These are phyloP conservation scores for Fusarium denticulatum DNA, from an alignment of 2,329 filamentous ascomycete genomes.

Conservation along the genomic window DNA sequence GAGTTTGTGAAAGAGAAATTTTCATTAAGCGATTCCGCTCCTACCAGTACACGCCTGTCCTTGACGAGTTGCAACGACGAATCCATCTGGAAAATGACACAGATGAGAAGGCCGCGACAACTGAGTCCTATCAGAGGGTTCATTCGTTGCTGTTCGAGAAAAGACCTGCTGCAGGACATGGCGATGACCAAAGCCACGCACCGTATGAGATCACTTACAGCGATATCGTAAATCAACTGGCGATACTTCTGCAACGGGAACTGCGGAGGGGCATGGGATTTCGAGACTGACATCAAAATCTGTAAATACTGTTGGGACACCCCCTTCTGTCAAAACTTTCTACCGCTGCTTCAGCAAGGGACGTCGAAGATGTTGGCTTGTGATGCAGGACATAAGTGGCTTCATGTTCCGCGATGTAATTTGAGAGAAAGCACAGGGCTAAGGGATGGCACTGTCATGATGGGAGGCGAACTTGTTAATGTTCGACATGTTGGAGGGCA, in stretches of 20 bases:
- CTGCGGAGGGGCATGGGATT: not conserved
- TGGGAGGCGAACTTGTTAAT: not conserved
- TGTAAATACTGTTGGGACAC: not conserved
- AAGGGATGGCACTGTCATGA: not conserved
- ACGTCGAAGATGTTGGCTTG: not conserved
- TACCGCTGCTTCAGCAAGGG: not conserved
- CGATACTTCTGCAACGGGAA: not conserved
- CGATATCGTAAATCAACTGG: not conserved
- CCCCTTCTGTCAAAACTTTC: not conserved
- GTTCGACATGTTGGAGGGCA: fast-evolving
- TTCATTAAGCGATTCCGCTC: not conserved
- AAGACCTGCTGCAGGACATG: not conserved
- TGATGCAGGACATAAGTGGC: not conserved
- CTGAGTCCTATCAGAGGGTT: not conserved
- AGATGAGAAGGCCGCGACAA: not conserved
- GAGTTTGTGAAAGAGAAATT: not conserved
- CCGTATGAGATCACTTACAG: not conserved
- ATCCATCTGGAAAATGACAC: fast-evolving
- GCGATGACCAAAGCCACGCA: fast-evolving
- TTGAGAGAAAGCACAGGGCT: not conserved
- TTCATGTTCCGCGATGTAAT: not conserved
- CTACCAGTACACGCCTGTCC: not conserved
- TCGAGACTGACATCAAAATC: not conserved
- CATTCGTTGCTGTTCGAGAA: fast-evolving
- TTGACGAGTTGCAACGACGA: not conserved